Evolutionary conservation across 805 yeast genomes (phyloP), one percentile per base, ranked within the genome.

Genomic region (Schizosaccharomyces octosporus): DNA sequence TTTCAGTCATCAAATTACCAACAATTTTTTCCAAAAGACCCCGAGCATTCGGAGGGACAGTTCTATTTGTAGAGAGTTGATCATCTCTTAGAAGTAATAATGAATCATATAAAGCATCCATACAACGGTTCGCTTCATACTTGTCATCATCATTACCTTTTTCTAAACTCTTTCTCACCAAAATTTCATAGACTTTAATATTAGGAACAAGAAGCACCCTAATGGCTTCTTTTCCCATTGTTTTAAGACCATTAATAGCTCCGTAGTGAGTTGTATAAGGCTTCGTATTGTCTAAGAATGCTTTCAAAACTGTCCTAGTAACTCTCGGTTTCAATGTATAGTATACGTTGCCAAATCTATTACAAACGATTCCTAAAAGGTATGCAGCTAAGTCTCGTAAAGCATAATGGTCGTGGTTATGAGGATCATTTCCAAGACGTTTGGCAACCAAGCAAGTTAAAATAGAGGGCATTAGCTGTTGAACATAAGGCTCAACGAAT

Each of bases 381-480:
- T 88, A 80, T 0, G 95, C 87, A 1, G 97, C 89, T 69, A 87
- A 83, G 67, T 86, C 95, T 64, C 99, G 79, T 4, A 90, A 82
- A 7, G 84, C 87, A 77, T 71, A 61, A 70, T 75, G 70, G 48
- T 73, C 73, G 42, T 72, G 42, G 5, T 31, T 48, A 6, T n/a
- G 17, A 21, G 31, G 51, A 65, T 72, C 75, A 27, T 69, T 72
- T 2, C 97, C 97, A n/a, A 90, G 79, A 64, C 86, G 80, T 68
- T 88, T 88, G 1, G 97, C 97, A 60, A 93, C 77, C 55, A 93
- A 76, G 24, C 90, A 76, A 0, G 99, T 93, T 65, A 93, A 76
- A 42, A 93, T 83, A 64, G 96, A 87, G n/a, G 99, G 98, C 86
- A 93, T 87, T 66, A 93, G 74, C 0, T 95, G 90, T 73, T 94